Conservation (phyloP, 1,284 basidiomycete species). For the Trametes polyzona region DNA sequence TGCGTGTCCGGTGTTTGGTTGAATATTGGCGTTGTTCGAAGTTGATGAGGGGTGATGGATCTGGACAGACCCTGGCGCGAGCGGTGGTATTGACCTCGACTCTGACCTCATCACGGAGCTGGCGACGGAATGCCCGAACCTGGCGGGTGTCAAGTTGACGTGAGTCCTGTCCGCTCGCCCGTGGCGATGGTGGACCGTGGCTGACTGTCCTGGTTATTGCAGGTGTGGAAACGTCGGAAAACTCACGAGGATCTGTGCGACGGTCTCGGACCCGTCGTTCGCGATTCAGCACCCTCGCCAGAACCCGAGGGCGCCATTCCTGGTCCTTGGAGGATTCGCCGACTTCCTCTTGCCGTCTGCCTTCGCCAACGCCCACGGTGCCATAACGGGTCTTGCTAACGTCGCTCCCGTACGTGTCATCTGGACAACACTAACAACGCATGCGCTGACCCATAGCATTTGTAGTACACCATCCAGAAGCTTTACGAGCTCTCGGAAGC, state of each 20-base stretch:
- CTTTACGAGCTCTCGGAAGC: constrained; percentile 66
- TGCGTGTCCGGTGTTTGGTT: constrained; percentile 15
- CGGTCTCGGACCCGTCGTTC: constrained; percentile 66
- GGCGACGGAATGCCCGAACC: constrained; percentile 71
- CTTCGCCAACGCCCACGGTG: constrained; percentile 52
- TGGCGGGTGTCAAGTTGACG: constrained; percentile 88
- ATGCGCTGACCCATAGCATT: neutral
- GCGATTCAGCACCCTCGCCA: constrained; percentile 64
- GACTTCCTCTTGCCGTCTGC: constrained; percentile 58
- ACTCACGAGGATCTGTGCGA: constrained; percentile 79
- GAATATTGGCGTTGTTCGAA: no score
- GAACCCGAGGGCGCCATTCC: constrained; percentile 64
- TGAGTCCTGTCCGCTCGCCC: constrained; percentile 41
- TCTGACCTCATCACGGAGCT: constrained; percentile 85
- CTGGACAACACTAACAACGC: no score
- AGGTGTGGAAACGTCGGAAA: constrained; percentile 92
- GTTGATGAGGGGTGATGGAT: constrained; percentile 4
- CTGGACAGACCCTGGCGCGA: constrained; percentile 73
- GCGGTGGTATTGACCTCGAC: constrained; percentile 85
- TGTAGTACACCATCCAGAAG: constrained; percentile 64
- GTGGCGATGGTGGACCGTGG: neutral
- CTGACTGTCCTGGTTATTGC: constrained; percentile 5
- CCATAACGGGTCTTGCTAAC: constrained; percentile 62
- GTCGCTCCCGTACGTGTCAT: constrained; percentile 45
- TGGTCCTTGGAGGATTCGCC: constrained; percentile 59